phyloP scores from a whole-genome alignment of 306 rosid species.

The Vachellia pachyceras region DNA sequence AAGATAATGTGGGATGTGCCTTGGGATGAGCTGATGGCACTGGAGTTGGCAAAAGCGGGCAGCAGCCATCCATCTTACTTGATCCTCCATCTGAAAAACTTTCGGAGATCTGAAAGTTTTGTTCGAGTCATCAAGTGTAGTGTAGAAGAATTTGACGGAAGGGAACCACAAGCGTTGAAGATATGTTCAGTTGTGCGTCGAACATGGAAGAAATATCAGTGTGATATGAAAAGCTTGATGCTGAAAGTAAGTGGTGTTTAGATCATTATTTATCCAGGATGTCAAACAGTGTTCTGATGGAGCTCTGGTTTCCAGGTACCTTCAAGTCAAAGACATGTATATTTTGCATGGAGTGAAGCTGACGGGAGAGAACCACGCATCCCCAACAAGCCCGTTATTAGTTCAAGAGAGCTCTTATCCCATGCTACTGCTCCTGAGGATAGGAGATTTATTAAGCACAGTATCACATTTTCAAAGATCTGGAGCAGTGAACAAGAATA shows the following conservation, averaged over 20 bases:
- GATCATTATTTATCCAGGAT: slow-evolving; percentile 34
- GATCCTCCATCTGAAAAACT: slow-evolving; percentile 89
- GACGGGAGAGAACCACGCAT: slow-evolving; percentile 69
- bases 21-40: slow-evolving; percentile 92
- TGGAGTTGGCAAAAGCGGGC: slow-evolving; percentile 90
- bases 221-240: slow-evolving; percentile 64
- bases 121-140: slow-evolving; percentile 77
- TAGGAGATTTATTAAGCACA: slow-evolving; percentile 71
- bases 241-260: slow-evolving; percentile 64
- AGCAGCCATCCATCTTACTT: slow-evolving; percentile 77
- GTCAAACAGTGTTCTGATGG: slow-evolving; percentile 36
- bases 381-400: slow-evolving; percentile 66
- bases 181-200: slow-evolving; percentile 71
- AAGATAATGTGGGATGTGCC: slow-evolving; percentile 95
- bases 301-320: slow-evolving; percentile 77
- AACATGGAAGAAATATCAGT: slow-evolving; percentile 81
- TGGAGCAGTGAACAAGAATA: slow-evolving; percentile 94
- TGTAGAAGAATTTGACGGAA: slow-evolving; percentile 69
- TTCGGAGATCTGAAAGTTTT: slow-evolving; percentile 83
- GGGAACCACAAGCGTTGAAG: slow-evolving; percentile 81
- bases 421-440: slow-evolving; percentile 60
- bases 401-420: slow-evolving; percentile 68
- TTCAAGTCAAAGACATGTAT: slow-evolving; percentile 87
- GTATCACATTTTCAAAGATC: slow-evolving; percentile 75
- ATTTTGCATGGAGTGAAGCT: slow-evolving; percentile 81